Base-by-base conservation (phyloP, 768 basidiomycete species). In the Tylopilus rubrobrunneus region DNA sequence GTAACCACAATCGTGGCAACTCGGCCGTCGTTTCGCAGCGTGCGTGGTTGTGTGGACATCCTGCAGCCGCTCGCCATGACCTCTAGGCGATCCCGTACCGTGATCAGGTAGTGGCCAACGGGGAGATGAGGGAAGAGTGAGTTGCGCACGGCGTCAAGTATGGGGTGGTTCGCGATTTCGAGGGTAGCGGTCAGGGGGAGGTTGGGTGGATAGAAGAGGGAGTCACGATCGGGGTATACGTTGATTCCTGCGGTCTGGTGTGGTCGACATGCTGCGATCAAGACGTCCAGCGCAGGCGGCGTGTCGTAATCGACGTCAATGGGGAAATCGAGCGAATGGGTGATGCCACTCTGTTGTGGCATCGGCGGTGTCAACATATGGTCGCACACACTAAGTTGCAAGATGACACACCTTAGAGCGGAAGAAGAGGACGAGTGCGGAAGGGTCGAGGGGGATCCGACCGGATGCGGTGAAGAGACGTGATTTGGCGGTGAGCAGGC, bases 291-390 rank as follows among this genome's bases (percentile, higher is more conserved):
- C 15, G 89, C 83, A 1, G 88, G 87, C 15, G 89, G 87, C 15
- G 83, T 78, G 65, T 82, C 83, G 61, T 86, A 82, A 58, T 85
- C 84, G 43, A 87, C 78, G 61, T 91, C 86, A 55, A 92, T 81
- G 5, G 89, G 89, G 64, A 91, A 91, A 65, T 90, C 87, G 21
- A 92, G 77, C 9, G 87, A 85, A 64, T 92, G 87, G 0, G 86
- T 84, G 56, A 88, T 86, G 31, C 86, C 88, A 56, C 83, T 84
- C 89, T 92, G 34, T 53, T 36, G 34, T 43, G 39, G 51, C 23
- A 31, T 45, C 31, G 63, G 25, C 5, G 25, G 25, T 25, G 15
- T 34, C 31, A 61, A 19, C 34, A 8, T 31, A 36, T 11, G 7
- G 48, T 37, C 44, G 10, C 12, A 27, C 28, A 1, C 14, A 12